Evolutionary conservation across 371 early-diverging fungal species (phyloP).

Genomic region (Rhizopus stolonifer): DNA sequence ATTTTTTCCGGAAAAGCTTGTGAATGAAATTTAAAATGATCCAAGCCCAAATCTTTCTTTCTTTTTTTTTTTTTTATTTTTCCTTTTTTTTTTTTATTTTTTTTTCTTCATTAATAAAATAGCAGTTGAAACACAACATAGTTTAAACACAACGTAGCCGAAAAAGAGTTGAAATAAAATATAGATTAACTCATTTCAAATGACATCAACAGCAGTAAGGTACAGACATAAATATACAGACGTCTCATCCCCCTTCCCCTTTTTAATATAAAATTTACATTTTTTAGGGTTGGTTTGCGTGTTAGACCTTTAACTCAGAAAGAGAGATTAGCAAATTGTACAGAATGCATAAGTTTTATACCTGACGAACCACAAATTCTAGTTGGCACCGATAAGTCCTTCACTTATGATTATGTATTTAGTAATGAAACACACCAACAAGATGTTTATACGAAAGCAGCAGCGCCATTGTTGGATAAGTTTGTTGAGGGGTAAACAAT

Average conservation of each 20-base stretch:
- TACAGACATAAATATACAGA: neutral
- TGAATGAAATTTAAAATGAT: neutral
- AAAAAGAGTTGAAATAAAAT: neutral
- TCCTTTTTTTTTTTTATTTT: neutral
- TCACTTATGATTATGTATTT: constrained; percentile 87
- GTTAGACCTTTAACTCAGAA: constrained; percentile 76
- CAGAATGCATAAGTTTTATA: constrained; percentile 66
- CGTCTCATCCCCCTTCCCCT: neutral
- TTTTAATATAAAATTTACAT: neutral
- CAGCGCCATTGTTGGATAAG: constrained; percentile 72
- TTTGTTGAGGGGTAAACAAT: constrained; percentile 81
- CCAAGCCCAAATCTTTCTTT: neutral
- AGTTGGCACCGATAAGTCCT: constrained; percentile 66
- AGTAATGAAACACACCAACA: constrained; percentile 64
- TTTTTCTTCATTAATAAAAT: neutral
- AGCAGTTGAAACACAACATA: neutral
- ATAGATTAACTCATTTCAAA: neutral
- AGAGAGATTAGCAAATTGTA: constrained; percentile 64
- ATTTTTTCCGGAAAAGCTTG: neutral
- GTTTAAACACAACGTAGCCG: neutral
- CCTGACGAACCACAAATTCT: constrained; percentile 63
- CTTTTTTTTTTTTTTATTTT: neutral
- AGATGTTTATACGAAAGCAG: constrained; percentile 66
- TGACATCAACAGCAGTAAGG: constrained; percentile 4
- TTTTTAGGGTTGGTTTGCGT: constrained; percentile 72